A percentile compares a stretch with the other conserved stretches of the same genome.
phyloP scores from a whole-genome alignment of 805 yeast genomes.

The Tanozyma kutaoensis region DNA sequence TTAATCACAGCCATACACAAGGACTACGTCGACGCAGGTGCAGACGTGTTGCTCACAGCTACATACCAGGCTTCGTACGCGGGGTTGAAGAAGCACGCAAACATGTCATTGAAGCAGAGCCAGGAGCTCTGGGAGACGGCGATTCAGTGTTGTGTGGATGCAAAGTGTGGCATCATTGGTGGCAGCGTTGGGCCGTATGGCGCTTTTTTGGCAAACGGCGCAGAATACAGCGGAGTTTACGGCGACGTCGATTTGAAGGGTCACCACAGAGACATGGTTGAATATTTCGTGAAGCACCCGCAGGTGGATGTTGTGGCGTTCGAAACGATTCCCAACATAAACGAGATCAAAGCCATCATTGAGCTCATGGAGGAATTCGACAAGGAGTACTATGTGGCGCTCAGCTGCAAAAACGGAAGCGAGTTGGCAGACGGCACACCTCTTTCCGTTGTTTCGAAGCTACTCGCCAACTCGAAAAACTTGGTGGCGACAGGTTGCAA shows the following conservation, averaged over 20 bases:
- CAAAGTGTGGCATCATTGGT: slow-evolving; percentile 19
- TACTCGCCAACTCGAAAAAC: slow-evolving; percentile 5
- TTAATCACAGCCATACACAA: slow-evolving; percentile 6
- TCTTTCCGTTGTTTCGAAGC: slow-evolving; percentile 4
- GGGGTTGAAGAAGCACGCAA: slow-evolving; percentile 5
- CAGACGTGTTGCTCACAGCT: slow-evolving; percentile 7
- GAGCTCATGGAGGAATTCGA: slow-evolving; percentile 16
- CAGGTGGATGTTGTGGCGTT: slow-evolving; percentile 45
- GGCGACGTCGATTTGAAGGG: slow-evolving; percentile 22
- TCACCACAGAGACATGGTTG: slow-evolving; percentile 37
- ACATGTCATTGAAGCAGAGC: slow-evolving; percentile 3
- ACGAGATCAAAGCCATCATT: slow-evolving; percentile 40
- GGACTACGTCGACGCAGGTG: slow-evolving; percentile 7
- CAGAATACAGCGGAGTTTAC: slow-evolving; percentile 66
- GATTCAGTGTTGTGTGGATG: neutral
- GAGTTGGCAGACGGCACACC: slow-evolving; percentile 20
- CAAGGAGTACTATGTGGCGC: slow-evolving; percentile 34
- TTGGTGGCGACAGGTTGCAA: slow-evolving; percentile 52
- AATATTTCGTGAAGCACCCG: slow-evolving; percentile 19
- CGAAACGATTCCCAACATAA: slow-evolving; percentile 59
- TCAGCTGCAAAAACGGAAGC: slow-evolving; percentile 12
- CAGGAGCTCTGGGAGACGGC: neutral
- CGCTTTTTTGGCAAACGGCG: slow-evolving; percentile 50
- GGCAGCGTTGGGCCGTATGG: slow-evolving; percentile 77
- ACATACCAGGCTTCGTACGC: slow-evolving; percentile 8